Evolutionary conservation across 2,329 filamentous ascomycete genomes (phyloP).

Genomic region (Clonostachys chloroleuca): DNA sequence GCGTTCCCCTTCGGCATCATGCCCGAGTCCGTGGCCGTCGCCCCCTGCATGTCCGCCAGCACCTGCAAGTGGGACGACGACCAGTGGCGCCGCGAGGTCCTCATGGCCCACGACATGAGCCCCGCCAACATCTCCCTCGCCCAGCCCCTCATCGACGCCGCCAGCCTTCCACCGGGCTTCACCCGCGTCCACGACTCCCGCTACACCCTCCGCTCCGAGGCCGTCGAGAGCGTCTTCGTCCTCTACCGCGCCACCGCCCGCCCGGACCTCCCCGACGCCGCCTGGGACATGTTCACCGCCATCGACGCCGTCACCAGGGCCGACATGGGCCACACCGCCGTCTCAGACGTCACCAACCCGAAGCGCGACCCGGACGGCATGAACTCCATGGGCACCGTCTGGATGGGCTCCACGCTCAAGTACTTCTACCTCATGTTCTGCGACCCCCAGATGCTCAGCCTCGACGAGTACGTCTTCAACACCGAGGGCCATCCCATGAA

Average conservation of each 20-base stretch:
- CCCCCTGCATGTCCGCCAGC: constrained; percentile 49
- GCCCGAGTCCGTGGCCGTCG: constrained; percentile 46
- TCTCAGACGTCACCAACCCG: constrained; percentile 16
- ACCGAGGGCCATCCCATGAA: constrained; percentile 45
- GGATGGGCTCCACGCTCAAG: constrained; percentile 69
- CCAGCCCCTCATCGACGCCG: not conserved
- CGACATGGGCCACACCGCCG: constrained; percentile 33
- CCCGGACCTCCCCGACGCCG: constrained; percentile 32
- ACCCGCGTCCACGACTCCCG: constrained; percentile 39
- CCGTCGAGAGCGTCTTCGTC: constrained; percentile 47
- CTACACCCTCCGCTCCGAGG: constrained; percentile 42
- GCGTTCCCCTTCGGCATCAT: constrained; percentile 57
- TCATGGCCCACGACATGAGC: not conserved
- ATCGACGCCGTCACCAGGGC: constrained; percentile 36
- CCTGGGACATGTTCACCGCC: constrained; percentile 42
- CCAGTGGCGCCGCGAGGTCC: not conserved
- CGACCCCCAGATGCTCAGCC: constrained; percentile 55
- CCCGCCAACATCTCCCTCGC: not conserved
- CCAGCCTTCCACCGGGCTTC: constrained; percentile 47
- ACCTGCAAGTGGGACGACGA: constrained; percentile 38
- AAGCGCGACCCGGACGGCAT: not conserved
- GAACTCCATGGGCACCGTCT: constrained; percentile 21
- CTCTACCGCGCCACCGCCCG: constrained; percentile 46
- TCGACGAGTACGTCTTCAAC: constrained; percentile 64
- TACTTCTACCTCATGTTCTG: constrained; percentile 72